Evolutionary conservation across 148 eudicot genomes (phyloP).

Genomic region (Nepenthes mirabilis): DNA sequence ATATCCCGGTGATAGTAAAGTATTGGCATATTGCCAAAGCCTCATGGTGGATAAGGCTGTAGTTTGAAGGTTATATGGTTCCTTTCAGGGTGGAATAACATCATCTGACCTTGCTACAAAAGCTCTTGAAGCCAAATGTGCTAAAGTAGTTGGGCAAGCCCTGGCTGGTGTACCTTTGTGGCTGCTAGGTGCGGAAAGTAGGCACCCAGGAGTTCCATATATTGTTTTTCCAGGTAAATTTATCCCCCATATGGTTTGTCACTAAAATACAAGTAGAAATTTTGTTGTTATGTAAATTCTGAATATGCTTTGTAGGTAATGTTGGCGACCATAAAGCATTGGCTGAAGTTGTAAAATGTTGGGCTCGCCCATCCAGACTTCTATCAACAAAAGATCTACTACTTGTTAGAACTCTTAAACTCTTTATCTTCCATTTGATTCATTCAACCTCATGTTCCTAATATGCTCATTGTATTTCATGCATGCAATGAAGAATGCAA

Average conservation of each 20-base stretch:
- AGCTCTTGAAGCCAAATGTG: constrained; percentile 84
- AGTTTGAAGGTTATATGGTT: background rate
- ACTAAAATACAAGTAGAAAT: background rate
- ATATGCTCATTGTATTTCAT: constrained; percentile 8
- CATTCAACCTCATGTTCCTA: background rate
- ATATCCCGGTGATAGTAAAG: background rate
- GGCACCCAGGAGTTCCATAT: constrained; percentile 85
- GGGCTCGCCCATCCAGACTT: constrained; percentile 62
- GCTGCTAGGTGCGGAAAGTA: constrained; percentile 86
- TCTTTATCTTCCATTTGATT: background rate
- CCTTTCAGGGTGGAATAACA: constrained; percentile 84
- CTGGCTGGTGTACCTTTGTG: constrained; percentile 92
- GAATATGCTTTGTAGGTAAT: constrained; percentile 42
- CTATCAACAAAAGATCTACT: constrained; percentile 73
- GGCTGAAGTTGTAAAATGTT: constrained; percentile 71
- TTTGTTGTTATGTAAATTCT: background rate
- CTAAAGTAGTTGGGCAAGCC: constrained; percentile 89
- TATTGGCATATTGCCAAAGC: background rate
- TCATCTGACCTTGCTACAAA: constrained; percentile 98
- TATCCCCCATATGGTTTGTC: background rate
- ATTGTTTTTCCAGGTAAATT: constrained; percentile 87
- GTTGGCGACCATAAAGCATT: constrained; percentile 86
- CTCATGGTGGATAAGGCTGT: background rate
- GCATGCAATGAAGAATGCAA: constrained; percentile 52
- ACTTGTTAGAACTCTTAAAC: constrained; percentile 33